A percentile compares a stretch with the other conserved stretches of the same genome.
Conservation (phyloP, 805 yeast species). For the Kazachstania africana region DNA sequence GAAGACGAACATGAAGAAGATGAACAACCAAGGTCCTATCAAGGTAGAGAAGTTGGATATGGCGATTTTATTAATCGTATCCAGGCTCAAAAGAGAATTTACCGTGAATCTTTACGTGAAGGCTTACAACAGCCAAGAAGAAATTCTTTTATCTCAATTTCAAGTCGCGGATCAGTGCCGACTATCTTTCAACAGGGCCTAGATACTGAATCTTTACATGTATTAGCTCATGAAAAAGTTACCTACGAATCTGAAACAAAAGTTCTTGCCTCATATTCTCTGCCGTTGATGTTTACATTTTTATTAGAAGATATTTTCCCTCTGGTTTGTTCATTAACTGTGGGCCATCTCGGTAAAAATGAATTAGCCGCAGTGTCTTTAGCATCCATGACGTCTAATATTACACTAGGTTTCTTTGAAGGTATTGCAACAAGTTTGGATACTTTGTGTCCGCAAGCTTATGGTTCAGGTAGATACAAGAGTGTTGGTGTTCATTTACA, state of each 20-base stretch:
- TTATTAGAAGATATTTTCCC: constrained; percentile 64
- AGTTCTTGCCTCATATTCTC: constrained; percentile 28
- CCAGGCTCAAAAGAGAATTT: constrained; percentile 14
- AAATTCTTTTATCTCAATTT: constrained; percentile 21
- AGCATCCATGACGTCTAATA: constrained; percentile 75
- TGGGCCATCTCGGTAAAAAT: constrained; percentile 71
- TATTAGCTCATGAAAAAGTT: constrained; percentile 25
- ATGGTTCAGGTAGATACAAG: constrained; percentile 59
- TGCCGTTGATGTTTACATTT: constrained; percentile 58
- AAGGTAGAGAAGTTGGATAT: constrained; percentile 18
- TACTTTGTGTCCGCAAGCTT: constrained; percentile 77
- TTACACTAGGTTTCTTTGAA: constrained; percentile 68
- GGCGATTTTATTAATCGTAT: constrained; percentile 24
- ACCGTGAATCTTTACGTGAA: constrained; percentile 2
- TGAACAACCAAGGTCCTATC: constrained; percentile 6
- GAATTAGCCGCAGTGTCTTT: constrained; percentile 77
- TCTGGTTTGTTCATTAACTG: constrained; percentile 68
- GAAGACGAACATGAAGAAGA: constrained; percentile 7
- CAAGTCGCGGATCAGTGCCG: constrained; percentile 24
- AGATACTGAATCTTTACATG: constrained; percentile 13
- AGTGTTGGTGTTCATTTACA: constrained; percentile 69
- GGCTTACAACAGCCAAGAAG: constrained; percentile 8
- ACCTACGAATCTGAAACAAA: constrained; percentile 28
- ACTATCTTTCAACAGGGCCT: constrained; percentile 21
- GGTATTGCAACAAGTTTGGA: constrained; percentile 77